Conservation (phyloP, 306 rosid species). For the Benincasa hispida region DNA sequence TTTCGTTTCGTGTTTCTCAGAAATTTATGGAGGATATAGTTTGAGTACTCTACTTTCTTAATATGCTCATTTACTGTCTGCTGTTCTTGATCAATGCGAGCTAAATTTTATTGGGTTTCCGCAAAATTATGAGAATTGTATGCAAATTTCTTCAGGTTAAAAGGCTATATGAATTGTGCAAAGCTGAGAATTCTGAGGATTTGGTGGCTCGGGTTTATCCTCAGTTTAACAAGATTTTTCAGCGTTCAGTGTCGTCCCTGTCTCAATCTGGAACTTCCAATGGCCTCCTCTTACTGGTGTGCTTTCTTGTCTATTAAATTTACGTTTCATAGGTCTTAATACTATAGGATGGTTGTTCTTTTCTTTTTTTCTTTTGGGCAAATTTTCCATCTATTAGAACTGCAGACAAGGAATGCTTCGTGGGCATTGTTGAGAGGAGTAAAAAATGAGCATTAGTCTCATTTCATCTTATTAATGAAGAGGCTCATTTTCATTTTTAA, state of each 20-base stretch:
- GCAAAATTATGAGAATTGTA: background rate
- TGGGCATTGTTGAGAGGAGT: background rate
- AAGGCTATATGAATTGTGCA: conserved; percentile 61
- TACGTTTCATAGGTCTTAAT: background rate
- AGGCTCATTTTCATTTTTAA: too few relatives aligned
- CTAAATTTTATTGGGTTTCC: background rate
- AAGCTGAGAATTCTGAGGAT: conserved; percentile 67
- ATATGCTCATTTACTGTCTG: background rate
- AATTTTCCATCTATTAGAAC: background rate
- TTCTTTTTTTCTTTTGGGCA: background rate
- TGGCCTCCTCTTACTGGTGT: conserved; percentile 80
- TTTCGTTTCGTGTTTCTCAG: background rate
- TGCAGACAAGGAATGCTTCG: background rate
- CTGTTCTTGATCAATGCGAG: background rate
- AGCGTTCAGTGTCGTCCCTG: conserved; percentile 67
- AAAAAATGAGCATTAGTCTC: too few relatives aligned
- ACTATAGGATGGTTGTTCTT: background rate
- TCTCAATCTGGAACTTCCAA: conserved; percentile 75
- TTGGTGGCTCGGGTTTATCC: conserved; percentile 81
- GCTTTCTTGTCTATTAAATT: background rate
- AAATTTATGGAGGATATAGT: background rate
- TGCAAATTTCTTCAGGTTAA: conserved; percentile 34
- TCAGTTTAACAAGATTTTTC: conserved; percentile 67
- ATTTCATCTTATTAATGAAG: too few relatives aligned
- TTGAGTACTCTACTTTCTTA: background rate